These are phyloP conservation scores for Yamadazyma blattariae DNA, from an alignment of 1,139 yeast genomes.

Conservation along the genomic window DNA sequence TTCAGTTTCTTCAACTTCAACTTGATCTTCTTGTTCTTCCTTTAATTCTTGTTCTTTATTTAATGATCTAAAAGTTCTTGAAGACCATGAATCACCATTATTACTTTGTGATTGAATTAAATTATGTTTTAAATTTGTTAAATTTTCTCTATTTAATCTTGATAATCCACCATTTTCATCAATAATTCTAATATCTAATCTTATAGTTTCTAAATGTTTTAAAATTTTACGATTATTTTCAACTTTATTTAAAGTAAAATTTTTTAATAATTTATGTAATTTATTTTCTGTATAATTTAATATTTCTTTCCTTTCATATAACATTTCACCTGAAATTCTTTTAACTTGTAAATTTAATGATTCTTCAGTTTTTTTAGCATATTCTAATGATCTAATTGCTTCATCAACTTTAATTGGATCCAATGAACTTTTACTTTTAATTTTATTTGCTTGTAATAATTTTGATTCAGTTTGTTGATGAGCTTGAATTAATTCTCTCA, in stretches of 20 bases:
- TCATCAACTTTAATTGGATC: conserved; percentile 91
- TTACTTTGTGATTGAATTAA: conserved; percentile 48
- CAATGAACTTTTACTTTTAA: conserved; percentile 71
- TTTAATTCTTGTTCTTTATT: conserved; percentile 32
- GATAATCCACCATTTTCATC: conserved; percentile 82
- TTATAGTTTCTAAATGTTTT: conserved; percentile 68
- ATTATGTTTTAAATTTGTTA: conserved; percentile 45
- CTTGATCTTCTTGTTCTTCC: conserved; percentile 16
- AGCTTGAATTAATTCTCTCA: conserved; percentile 84
- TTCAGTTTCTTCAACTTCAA: conserved; percentile 3
- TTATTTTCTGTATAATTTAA: conserved; percentile 54
- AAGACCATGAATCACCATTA: conserved; percentile 61
- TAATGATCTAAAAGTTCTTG: conserved; percentile 60
- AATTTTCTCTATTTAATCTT: conserved; percentile 73
- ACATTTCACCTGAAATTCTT: conserved; percentile 83
- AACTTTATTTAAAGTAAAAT: conserved; percentile 66
- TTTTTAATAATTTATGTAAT: conserved; percentile 53
- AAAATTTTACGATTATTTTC: conserved; percentile 85
- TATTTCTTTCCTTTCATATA: conserved; percentile 64
- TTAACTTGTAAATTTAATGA: conserved; percentile 71
- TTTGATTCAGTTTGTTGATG: conserved; percentile 69
- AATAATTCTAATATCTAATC: conserved; percentile 71
- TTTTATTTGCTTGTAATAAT: conserved; percentile 71
- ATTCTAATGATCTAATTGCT: conserved; percentile 75
- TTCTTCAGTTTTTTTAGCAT: conserved; percentile 77